phyloP scores from a whole-genome alignment of 768 basidiomycete species.

The Russula abietina region DNA sequence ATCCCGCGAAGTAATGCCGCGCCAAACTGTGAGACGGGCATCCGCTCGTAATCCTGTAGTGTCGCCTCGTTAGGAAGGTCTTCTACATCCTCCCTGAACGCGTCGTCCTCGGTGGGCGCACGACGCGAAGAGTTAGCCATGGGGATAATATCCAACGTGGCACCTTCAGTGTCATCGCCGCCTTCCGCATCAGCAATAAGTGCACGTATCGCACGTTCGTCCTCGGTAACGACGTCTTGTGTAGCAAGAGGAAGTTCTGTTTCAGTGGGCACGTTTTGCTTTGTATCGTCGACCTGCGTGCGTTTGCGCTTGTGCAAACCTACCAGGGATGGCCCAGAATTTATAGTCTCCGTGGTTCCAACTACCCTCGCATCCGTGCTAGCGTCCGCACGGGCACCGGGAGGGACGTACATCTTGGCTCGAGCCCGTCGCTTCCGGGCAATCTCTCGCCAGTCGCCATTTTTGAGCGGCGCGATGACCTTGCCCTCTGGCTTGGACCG shows the following conservation, averaged over 20 bases:
- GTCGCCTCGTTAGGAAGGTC: slow-evolving; percentile 73
- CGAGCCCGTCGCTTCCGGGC: slow-evolving; percentile 58
- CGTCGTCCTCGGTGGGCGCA: slow-evolving; percentile 71
- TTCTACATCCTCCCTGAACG: slow-evolving; percentile 74
- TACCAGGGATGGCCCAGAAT: slow-evolving; percentile 63
- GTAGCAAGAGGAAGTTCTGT: slow-evolving; percentile 30
- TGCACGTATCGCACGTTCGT: slow-evolving; percentile 74
- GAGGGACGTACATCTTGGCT: slow-evolving; percentile 52
- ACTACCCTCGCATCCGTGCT: slow-evolving; percentile 71
- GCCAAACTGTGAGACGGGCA: slow-evolving; percentile 91
- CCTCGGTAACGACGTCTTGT: slow-evolving; percentile 55
- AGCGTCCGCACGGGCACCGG: slow-evolving; percentile 46
- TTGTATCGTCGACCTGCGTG: slow-evolving; percentile 28
- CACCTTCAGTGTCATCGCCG: slow-evolving; percentile 33
- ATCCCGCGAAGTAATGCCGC: slow-evolving; percentile 90
- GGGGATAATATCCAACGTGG: slow-evolving; percentile 58
- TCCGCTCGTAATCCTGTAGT: slow-evolving; percentile 79
- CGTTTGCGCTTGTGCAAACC: slow-evolving; percentile 55
- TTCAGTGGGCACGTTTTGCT: slow-evolving; percentile 27
- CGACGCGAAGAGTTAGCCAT: slow-evolving; percentile 25
- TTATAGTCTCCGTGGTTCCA: slow-evolving; percentile 70
- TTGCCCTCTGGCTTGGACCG: slow-evolving; percentile 49
- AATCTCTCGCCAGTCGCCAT: slow-evolving; percentile 84
- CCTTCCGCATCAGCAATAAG: slow-evolving; percentile 55
- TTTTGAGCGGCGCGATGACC: slow-evolving; percentile 80